Conservation (phyloP, 306 rosid genomes). For the Casuarina equisetifolia region DNA sequence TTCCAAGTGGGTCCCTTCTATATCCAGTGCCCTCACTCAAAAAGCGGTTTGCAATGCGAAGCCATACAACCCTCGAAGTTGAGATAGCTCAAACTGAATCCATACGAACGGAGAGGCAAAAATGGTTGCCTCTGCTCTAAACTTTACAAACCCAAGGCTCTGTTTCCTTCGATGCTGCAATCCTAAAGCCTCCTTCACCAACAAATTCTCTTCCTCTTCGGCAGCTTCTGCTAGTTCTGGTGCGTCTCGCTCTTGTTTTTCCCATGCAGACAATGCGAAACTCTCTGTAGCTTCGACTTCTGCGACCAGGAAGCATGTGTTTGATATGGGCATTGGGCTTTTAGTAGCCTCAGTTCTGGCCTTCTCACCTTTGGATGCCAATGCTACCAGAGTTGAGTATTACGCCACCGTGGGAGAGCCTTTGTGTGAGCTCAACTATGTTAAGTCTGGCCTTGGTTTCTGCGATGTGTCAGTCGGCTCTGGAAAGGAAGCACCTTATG, state of each 20-base stretch:
- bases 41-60: slow-evolving; percentile 9
- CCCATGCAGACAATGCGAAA: slow-evolving; percentile 29
- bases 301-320: slow-evolving; percentile 30
- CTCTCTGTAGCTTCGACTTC: slow-evolving; percentile 24
- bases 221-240: slow-evolving; percentile 21
- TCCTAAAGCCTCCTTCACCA: slow-evolving; percentile 4
- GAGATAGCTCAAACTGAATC: slow-evolving; percentile 18
- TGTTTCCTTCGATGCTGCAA: slow-evolving; percentile 15
- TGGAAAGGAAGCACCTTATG: slow-evolving; percentile 70
- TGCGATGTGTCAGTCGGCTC: slow-evolving; percentile 65
- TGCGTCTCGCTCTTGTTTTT: slow-evolving; percentile 28
- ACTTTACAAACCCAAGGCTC: slow-evolving; percentile 34
- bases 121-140: slow-evolving; percentile 60
- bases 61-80: slow-evolving; percentile 23
- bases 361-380: slow-evolving; percentile 66
- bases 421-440: slow-evolving; percentile 65
- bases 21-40: slow-evolving; percentile 15
- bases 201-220: slow-evolving; percentile 2
- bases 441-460: slow-evolving; percentile 79
- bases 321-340: slow-evolving; percentile 59
- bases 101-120: not conserved
- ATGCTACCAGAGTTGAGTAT: slow-evolving; percentile 86
- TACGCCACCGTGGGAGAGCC: slow-evolving; percentile 91
- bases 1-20: slow-evolving; percentile 26
- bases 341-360: slow-evolving; percentile 63